A percentile compares a stretch with the other conserved stretches of the same genome.
phyloP scores from a whole-genome alignment of 192 early-diverging fungal genomes.

The Martensiomyces pterosporus region DNA sequence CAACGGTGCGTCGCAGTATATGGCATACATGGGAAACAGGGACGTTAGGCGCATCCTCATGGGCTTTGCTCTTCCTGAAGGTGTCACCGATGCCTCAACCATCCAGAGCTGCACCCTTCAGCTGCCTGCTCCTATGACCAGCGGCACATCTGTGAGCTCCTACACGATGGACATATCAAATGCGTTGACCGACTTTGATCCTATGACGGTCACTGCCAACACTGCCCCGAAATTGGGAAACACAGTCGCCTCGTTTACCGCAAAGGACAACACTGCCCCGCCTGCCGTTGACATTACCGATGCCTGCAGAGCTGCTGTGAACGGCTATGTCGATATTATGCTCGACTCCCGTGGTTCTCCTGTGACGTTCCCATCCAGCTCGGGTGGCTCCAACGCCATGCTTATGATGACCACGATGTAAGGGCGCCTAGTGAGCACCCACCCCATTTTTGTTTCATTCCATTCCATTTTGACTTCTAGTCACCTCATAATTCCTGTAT shows the following conservation, averaged over 20 bases:
- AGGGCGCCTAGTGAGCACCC: no score
- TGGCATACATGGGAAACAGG: constrained; percentile 23
- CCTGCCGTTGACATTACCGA: constrained; percentile 17
- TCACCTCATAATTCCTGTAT: no score
- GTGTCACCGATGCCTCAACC: background rate
- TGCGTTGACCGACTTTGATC: constrained; percentile 7
- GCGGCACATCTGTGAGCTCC: constrained; percentile 1
- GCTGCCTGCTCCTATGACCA: constrained; percentile 14
- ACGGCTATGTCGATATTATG: constrained; percentile 15
- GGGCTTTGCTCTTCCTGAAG: constrained; percentile 21
- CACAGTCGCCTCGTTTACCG: constrained; percentile 11
- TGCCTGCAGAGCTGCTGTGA: constrained; percentile 12
- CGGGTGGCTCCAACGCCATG: constrained; percentile 21
- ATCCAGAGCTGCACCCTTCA: constrained; percentile 21
- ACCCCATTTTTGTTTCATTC: no score
- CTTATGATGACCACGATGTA: constrained; percentile 18
- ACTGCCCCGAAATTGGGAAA: constrained; percentile 9
- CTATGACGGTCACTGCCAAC: constrained; percentile 17
- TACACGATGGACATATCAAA: constrained; percentile 15
- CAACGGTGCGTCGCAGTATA: constrained; percentile 15
- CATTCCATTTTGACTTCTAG: no score
- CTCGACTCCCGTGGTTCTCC: constrained; percentile 15
- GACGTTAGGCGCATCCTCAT: constrained; percentile 31
- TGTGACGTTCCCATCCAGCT: constrained; percentile 17
- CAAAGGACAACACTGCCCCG: constrained; percentile 10